phyloP scores from a whole-genome alignment of 2,329 filamentous ascomycete genomes.

The Venturia effusa region DNA sequence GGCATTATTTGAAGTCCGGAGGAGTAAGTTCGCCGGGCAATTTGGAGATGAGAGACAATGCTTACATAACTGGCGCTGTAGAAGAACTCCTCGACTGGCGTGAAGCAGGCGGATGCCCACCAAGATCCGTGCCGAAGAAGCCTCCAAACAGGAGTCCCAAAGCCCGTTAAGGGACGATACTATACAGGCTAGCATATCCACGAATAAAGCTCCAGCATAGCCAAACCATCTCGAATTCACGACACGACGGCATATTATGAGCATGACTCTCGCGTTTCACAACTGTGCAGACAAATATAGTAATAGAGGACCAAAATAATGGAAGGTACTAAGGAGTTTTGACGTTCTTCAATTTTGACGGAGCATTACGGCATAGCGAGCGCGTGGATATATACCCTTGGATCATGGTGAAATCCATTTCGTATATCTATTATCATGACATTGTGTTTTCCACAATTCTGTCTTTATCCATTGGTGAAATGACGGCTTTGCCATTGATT shows the following conservation, averaged over 20 bases:
- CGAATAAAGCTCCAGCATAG: neutral
- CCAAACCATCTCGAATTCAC: neutral
- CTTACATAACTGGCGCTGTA: neutral
- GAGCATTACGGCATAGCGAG: neutral
- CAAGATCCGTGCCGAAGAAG: conserved; percentile 1
- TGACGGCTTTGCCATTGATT: neutral
- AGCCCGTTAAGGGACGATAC: neutral
- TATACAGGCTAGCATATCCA: too few relatives aligned
- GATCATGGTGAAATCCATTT: neutral
- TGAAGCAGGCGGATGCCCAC: conserved; percentile 9
- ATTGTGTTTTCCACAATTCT: neutral
- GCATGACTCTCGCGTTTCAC: neutral
- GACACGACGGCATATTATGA: neutral
- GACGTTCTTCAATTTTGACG: neutral
- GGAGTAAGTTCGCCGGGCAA: neutral
- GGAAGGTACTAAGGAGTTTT: neutral
- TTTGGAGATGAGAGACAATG: neutral
- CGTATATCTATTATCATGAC: neutral
- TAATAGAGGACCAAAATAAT: neutral
- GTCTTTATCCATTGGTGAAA: neutral
- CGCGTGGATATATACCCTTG: conserved; percentile 5
- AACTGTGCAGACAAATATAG: neutral
- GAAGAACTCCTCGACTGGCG: conserved; percentile 12
- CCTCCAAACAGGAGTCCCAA: conserved; percentile 4
- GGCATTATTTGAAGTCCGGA: conserved; percentile 10